Conservation (phyloP, 306 rosid genomes). For the Vigna unguiculata region DNA sequence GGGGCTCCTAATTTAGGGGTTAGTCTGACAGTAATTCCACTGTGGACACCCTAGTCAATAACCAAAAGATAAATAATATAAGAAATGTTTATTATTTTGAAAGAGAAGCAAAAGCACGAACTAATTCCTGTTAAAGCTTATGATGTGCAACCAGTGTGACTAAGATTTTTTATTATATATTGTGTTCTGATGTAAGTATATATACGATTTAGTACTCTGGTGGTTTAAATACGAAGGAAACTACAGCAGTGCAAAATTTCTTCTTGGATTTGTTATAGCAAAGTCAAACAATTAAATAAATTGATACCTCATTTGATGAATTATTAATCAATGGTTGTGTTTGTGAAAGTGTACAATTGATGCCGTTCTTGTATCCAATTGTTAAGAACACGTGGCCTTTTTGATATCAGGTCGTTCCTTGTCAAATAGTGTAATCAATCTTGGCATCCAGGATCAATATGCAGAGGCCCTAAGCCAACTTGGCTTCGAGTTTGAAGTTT, state of each 20-base stretch:
- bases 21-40: neutral
- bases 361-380: constrained; percentile 34
- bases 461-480: constrained; percentile 79
- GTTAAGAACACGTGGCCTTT: constrained; percentile 35
- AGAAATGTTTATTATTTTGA: constrained; percentile 13
- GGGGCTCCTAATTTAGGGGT: neutral
- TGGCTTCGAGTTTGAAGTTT: constrained; percentile 81
- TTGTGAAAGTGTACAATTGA: constrained; percentile 33
- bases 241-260: constrained; percentile 16
- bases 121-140: neutral
- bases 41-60: neutral
- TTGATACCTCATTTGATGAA: constrained; percentile 24
- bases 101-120: constrained; percentile 8
- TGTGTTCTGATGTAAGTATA: constrained; percentile 13
- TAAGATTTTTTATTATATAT: neutral
- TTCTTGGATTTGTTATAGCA: constrained; percentile 18
- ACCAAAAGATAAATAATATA: neutral
- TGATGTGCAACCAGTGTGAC: neutral
- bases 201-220: constrained; percentile 25
- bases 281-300: constrained; percentile 10
- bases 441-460: constrained; percentile 77
- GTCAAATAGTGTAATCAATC: constrained; percentile 80
- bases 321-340: constrained; percentile 20
- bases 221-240: constrained; percentile 30
- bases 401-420: constrained; percentile 72